phyloP scores from a whole-genome alignment of 805 yeast species.

The Lachancea waltii region DNA sequence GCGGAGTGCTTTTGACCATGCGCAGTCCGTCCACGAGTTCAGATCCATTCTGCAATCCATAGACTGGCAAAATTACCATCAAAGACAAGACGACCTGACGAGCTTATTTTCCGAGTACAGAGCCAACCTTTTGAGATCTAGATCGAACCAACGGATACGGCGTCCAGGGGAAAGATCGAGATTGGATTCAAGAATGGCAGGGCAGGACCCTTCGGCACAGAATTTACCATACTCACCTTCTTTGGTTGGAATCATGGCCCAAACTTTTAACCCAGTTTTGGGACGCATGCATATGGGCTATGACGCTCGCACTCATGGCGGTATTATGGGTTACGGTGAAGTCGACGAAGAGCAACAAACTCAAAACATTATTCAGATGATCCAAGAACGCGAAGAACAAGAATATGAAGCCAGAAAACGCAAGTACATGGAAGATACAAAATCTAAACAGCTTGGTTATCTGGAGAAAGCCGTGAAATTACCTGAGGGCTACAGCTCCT shows the following conservation, averaged over 20 bases:
- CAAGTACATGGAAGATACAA: slow-evolving; percentile 23
- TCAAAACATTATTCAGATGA: slow-evolving; percentile 28
- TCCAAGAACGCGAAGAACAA: slow-evolving; percentile 30
- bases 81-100: slow-evolving; percentile 18
- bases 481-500: slow-evolving; percentile 29
- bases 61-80: slow-evolving; percentile 20
- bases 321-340: neutral
- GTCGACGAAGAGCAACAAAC: slow-evolving; percentile 20
- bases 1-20: slow-evolving; percentile 22
- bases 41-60: slow-evolving; percentile 16
- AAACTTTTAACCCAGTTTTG: neutral
- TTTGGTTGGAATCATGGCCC: neutral
- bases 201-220: neutral
- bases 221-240: neutral
- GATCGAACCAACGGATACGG: slow-evolving; percentile 16
- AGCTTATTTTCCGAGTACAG: slow-evolving; percentile 19
- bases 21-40: slow-evolving; percentile 22
- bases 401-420: slow-evolving; percentile 25
- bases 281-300: slow-evolving; percentile 3
- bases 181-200: slow-evolving; percentile 1
- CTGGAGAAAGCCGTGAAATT: slow-evolving; percentile 18
- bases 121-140: slow-evolving; percentile 13
- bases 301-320: neutral
- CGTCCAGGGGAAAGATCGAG: neutral
- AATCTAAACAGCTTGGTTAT: slow-evolving; percentile 23